Evolutionary conservation across 805 yeast genomes (phyloP).

Genomic region (Sugiyamaella valdiviana): DNA sequence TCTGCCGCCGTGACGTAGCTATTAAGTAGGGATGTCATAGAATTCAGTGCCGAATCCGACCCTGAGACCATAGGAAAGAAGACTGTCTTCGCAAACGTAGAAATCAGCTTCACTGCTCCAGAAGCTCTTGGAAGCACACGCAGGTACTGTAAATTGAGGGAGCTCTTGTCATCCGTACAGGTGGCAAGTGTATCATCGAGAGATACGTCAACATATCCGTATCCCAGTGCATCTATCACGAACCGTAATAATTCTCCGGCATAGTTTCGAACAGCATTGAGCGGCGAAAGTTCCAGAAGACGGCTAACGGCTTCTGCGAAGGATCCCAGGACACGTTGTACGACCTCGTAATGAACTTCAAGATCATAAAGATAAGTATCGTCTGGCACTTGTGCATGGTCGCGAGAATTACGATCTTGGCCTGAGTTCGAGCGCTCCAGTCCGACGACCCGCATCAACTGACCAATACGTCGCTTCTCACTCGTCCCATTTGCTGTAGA

Average conservation of each 20-base stretch:
- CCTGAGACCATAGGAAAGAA: conserved; percentile 68
- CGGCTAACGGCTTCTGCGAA: conserved; percentile 75
- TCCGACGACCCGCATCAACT: conserved; percentile 20
- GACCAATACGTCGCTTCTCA: conserved; percentile 30
- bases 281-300: conserved; percentile 63
- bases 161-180: conserved; percentile 28
- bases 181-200: conserved; percentile 54
- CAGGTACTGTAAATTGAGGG: conserved; percentile 43
- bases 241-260: conserved; percentile 63
- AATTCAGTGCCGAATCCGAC: conserved; percentile 49
- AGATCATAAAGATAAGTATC: conserved; percentile 16
- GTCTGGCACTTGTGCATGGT: conserved; percentile 7
- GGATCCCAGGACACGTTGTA: conserved; percentile 61
- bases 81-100: conserved; percentile 68
- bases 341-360: conserved; percentile 37
- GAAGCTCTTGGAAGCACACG: conserved; percentile 46
- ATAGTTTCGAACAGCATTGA: conserved; percentile 46
- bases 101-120: conserved; percentile 56
- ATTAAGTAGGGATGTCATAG: conserved; percentile 58
- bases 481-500: conserved; percentile 7
- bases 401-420: conserved; percentile 1
- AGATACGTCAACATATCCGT: conserved; percentile 66
- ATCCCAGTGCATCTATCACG: conserved; percentile 62
- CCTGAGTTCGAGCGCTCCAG: conserved; percentile 3
- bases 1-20: conserved; percentile 56